These are phyloP conservation scores for Aaosphaeria arxii DNA, from an alignment of 2,329 filamentous ascomycete genomes.

Conservation along the genomic window DNA sequence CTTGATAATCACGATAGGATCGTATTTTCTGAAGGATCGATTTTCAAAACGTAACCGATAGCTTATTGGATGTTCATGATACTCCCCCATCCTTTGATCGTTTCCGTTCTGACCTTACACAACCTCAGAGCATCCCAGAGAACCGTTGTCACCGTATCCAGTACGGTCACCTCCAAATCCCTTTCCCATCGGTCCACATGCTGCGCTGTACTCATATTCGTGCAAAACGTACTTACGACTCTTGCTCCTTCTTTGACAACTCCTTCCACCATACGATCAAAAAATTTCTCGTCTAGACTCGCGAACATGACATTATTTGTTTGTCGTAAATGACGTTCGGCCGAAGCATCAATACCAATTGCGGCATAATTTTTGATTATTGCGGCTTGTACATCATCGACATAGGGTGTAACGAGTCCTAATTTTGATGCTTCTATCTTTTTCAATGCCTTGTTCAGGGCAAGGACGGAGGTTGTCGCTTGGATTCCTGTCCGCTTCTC, in stretches of 20 bases:
- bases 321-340: constrained; percentile 32
- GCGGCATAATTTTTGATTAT: constrained; percentile 36
- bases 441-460: constrained; percentile 36
- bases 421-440: constrained; percentile 23
- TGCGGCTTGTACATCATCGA: constrained; percentile 38
- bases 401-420: constrained; percentile 44
- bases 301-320: constrained; percentile 41
- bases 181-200: constrained; percentile 39
- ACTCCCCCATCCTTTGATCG: constrained; percentile 35
- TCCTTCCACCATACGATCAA: constrained; percentile 26
- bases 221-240: constrained; percentile 44
- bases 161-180: constrained; percentile 32
- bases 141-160: constrained; percentile 44
- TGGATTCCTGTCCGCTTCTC: constrained; percentile 36
- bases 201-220: constrained; percentile 42
- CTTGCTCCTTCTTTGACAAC: constrained; percentile 24
- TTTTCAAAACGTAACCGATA: too few relatives aligned
- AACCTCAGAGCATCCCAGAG: constrained; percentile 41
- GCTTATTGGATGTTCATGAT: constrained; percentile 12
- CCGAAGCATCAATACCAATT: constrained; percentile 27
- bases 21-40: too few relatives aligned
- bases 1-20: too few relatives aligned
- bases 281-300: constrained; percentile 27
- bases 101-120: constrained; percentile 24
- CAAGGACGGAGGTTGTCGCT: constrained; percentile 43